Percentiles rank a stretch among this genome's conserved stretches.
These are phyloP conservation scores for Volvariella surrecta DNA, from an alignment of 1,284 basidiomycete genomes.

Conservation along the genomic window DNA sequence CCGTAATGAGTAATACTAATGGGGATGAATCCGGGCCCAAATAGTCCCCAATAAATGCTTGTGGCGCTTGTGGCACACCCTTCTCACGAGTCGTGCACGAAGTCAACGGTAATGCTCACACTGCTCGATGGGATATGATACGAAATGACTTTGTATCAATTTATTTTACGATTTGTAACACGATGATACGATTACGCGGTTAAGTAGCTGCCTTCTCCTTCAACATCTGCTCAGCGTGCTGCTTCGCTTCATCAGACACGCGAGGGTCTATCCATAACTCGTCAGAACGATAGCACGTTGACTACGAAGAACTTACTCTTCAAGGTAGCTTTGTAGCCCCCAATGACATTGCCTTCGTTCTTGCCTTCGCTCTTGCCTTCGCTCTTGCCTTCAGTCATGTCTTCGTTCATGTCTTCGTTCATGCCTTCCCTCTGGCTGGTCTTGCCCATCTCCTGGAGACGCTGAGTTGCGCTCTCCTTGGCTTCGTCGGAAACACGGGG, in stretches of 20 bases:
- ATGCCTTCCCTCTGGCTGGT: too few relatives aligned
- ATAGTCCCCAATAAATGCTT: too few relatives aligned
- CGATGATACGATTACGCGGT: too few relatives aligned
- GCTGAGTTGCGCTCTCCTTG: constrained; percentile 38
- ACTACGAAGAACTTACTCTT: constrained; percentile 8
- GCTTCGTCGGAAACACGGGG: constrained; percentile 40
- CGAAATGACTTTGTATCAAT: too few relatives aligned
- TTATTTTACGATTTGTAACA: too few relatives aligned
- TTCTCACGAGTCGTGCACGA: too few relatives aligned
- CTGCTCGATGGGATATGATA: too few relatives aligned
- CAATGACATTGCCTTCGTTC: constrained; percentile 9
- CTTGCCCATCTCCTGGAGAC: constrained; percentile 31
- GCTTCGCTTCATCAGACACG: constrained; percentile 11
- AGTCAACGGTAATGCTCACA: too few relatives aligned
- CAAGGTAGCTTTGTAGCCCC: constrained; percentile 13
- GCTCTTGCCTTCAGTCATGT: constrained; percentile 5
- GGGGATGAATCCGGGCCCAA: too few relatives aligned
- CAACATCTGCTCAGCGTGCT: constrained; percentile 10
- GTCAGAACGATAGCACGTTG: neutral
- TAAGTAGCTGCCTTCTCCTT: constrained; percentile 3
- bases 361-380: constrained; percentile 7
- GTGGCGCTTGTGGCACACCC: too few relatives aligned
- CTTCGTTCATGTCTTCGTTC: too few relatives aligned
- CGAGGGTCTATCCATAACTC: constrained; percentile 8
- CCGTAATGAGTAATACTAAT: too few relatives aligned